phyloP scores from a whole-genome alignment of 805 yeast genomes.

The Debaryomyces tyrocola region DNA sequence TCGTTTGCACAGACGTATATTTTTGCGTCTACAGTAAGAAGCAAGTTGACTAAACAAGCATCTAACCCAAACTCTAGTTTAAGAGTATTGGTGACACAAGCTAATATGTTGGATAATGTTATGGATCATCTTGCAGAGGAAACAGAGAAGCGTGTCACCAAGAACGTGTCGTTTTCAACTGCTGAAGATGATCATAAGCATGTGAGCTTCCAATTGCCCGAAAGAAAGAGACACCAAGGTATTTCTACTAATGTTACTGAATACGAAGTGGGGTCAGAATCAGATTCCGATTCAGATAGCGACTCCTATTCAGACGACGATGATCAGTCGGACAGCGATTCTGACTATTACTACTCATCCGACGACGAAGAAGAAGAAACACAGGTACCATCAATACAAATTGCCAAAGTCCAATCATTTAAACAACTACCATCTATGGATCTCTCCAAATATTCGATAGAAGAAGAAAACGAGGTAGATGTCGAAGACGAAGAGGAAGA shows the following conservation, averaged over 20 bases:
- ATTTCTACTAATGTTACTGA: constrained; percentile 32
- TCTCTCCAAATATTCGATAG: constrained; percentile 11
- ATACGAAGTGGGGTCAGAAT: constrained; percentile 36
- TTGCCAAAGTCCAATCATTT: constrained; percentile 3
- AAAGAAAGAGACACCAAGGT: constrained; percentile 3
- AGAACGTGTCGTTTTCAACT: constrained; percentile 9
- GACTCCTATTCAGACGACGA: constrained; percentile 13
- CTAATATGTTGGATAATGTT: constrained; percentile 64
- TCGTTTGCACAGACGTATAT: constrained; percentile 56
- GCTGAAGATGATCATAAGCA: constrained; percentile 2
- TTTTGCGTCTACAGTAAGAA: constrained; percentile 64
- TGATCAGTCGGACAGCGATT: constrained; percentile 13
- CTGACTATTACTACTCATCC: constrained; percentile 18
- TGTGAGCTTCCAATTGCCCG: constrained; percentile 15
- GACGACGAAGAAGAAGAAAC: constrained; percentile 18
- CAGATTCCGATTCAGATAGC: constrained; percentile 27
- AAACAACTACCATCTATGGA: constrained; percentile 20
- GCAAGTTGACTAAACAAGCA: constrained; percentile 64
- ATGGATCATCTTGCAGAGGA: constrained; percentile 50
- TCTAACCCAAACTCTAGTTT: constrained; percentile 55
- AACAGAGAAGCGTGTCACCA: constrained; percentile 24
- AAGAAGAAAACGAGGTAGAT: constrained; percentile 13
- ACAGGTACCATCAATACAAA: constrained; percentile 4
- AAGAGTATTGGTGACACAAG: constrained; percentile 63
- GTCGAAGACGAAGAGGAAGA: constrained; percentile 5